phyloP scores from a whole-genome alignment of 495 filamentous ascomycete species.

The Pyronema omphalodes region DNA sequence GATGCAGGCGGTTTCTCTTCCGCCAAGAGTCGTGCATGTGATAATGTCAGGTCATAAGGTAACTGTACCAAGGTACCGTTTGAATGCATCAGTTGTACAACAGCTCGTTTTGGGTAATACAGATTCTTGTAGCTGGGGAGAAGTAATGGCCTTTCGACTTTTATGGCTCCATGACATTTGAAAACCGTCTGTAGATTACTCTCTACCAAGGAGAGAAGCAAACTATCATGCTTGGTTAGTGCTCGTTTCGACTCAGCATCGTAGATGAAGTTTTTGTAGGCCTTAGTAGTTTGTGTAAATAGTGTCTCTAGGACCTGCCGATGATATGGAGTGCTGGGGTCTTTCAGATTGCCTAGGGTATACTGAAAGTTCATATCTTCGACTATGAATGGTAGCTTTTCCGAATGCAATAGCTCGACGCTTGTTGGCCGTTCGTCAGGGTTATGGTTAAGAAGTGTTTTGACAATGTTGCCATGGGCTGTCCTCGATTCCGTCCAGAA shows the following conservation, averaged over 20 bases:
- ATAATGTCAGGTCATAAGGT: conserved; percentile 79
- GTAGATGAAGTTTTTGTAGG: conserved; percentile 74
- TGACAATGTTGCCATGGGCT: conserved; percentile 56
- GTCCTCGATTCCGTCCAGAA: conserved; percentile 60
- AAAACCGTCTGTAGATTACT: conserved; percentile 62
- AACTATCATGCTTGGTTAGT: conserved; percentile 42
- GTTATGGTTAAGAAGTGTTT: conserved; percentile 60
- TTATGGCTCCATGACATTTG: conserved; percentile 78
- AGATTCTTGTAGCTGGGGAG: conserved; percentile 51
- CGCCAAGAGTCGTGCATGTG: conserved; percentile 71
- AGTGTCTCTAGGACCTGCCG: conserved; percentile 69
- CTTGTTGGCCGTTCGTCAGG: conserved; percentile 72
- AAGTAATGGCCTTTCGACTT: conserved; percentile 50
- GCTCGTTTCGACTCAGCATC: conserved; percentile 42
- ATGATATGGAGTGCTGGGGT: conserved; percentile 73
- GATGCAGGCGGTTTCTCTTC: conserved; percentile 45
- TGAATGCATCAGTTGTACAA: conserved; percentile 60
- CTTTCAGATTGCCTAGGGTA: conserved; percentile 60
- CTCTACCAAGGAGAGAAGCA: conserved; percentile 58
- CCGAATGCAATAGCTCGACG: conserved; percentile 65
- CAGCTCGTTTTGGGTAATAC: conserved; percentile 45
- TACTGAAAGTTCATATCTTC: conserved; percentile 78
- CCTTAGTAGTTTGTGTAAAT: conserved; percentile 54
- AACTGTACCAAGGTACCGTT: conserved; percentile 74
- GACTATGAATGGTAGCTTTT: conserved; percentile 72